Evolutionary conservation across 805 yeast species (phyloP).

Genomic region (Spathaspora passalidarum): DNA sequence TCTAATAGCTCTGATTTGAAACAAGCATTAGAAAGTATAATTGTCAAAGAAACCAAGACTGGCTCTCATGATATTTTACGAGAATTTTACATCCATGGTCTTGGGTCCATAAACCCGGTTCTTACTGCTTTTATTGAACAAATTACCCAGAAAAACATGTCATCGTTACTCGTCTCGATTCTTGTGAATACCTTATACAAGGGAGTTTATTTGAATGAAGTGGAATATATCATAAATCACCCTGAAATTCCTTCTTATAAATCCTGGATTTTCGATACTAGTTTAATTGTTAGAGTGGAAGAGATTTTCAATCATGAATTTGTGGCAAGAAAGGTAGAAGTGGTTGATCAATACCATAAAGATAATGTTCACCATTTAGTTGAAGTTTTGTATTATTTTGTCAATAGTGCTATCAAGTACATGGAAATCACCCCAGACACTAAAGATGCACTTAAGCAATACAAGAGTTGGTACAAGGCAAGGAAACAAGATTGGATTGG

Average conservation of each 20-base stretch:
- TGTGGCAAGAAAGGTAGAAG: constrained; percentile 2
- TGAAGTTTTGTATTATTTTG: constrained; percentile 31
- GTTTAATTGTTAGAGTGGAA: constrained; percentile 38
- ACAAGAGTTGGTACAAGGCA: constrained; percentile 30
- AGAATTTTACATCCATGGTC: constrained; percentile 23
- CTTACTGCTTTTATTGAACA: constrained; percentile 25
- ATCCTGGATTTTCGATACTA: constrained; percentile 50
- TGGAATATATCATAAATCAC: constrained; percentile 27
- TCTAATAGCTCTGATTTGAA: constrained; percentile 4
- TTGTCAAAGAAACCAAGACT: constrained; percentile 3
- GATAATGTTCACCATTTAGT: constrained; percentile 17
- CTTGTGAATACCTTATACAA: constrained; percentile 27
- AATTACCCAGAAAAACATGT: constrained; percentile 16
- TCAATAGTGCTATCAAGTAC: constrained; percentile 31
- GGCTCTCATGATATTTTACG: constrained; percentile 18
- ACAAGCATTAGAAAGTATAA: constrained; percentile 3
- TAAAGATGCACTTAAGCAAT: constrained; percentile 21
- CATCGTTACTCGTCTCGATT: constrained; percentile 16
- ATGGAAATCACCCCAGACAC: constrained; percentile 20
- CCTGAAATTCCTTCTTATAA: constrained; percentile 18
- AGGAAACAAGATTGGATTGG: constrained; percentile 54
- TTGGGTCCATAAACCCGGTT: constrained; percentile 22
- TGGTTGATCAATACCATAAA: neutral
- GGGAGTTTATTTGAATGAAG: constrained; percentile 40
- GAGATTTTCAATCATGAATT: constrained; percentile 32